A percentile compares a stretch with the other conserved stretches of the same genome.
These are phyloP conservation scores for Microbotryum intermedium DNA, from an alignment of 1,284 basidiomycete species.

Conservation along the genomic window DNA sequence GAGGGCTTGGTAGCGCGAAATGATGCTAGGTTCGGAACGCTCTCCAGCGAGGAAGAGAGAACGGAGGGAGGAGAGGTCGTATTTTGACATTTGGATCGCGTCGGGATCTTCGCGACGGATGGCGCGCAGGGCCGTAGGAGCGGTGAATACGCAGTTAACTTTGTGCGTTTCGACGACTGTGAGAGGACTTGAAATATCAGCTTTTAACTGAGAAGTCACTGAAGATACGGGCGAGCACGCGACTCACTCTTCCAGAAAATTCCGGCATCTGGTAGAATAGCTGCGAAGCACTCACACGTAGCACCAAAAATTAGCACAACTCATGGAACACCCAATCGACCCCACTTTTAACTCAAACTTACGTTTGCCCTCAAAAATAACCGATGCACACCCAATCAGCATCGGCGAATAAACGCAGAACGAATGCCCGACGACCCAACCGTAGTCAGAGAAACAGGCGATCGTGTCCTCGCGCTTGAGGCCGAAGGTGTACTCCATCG, in stretches of 20 bases:
- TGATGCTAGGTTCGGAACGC: constrained; percentile 34
- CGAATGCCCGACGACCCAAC: constrained; percentile 25
- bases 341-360: neutral
- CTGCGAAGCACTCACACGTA: neutral
- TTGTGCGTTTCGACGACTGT: constrained; percentile 11
- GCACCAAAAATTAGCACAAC: neutral
- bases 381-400: constrained; percentile 32
- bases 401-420: constrained; percentile 35
- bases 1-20: constrained; percentile 28
- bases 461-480: constrained; percentile 31
- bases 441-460: constrained; percentile 27
- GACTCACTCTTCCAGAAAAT: constrained; percentile 33
- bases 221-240: neutral
- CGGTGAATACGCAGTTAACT: constrained; percentile 15
- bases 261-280: constrained; percentile 35
- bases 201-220: neutral
- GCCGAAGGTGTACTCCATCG: constrained; percentile 35
- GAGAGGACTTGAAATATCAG: constrained; percentile 15
- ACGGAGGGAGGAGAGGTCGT: constrained; percentile 30
- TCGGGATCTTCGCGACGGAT: constrained; percentile 34
- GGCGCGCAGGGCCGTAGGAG: constrained; percentile 33
- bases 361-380: constrained; percentile 37
- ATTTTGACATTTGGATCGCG: constrained; percentile 30
- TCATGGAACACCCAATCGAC: no score
- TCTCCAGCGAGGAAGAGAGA: constrained; percentile 37